Percentiles rank a stretch among this genome's conserved stretches.
Evolutionary conservation across 2,329 filamentous ascomycete species (phyloP).

Genomic region (Ophiostoma populinum): DNA sequence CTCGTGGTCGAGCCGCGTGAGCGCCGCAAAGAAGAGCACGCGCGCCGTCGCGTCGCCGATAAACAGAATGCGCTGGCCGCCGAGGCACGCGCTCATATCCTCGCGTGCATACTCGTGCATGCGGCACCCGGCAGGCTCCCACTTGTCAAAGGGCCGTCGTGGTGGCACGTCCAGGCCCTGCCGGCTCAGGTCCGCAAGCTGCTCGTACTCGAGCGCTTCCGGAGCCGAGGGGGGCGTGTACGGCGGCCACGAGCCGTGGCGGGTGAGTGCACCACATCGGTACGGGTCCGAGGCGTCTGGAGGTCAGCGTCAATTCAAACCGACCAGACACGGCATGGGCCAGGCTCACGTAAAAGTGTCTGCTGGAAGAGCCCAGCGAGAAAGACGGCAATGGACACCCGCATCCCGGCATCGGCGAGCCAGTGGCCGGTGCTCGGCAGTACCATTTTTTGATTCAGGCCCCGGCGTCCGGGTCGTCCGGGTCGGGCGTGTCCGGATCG

Average conservation of each 20-base stretch:
- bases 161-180: conserved; percentile 12
- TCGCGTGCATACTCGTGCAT: conserved; percentile 34
- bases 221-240: conserved; percentile 11
- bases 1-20: conserved; percentile 27
- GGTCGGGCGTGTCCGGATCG: too few species aligned
- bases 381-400: too few species aligned
- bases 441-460: too few species aligned
- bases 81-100: conserved; percentile 36
- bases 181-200: conserved; percentile 2
- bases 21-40: conserved; percentile 41
- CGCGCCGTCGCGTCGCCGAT: conserved; percentile 42
- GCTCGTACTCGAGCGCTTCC: conserved; percentile 3
- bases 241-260: conserved; percentile 31
- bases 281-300: conserved; percentile 24
- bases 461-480: too few species aligned
- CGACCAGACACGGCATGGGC: too few species aligned
- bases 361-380: too few species aligned
- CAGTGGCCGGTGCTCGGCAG: too few species aligned
- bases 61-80: conserved; percentile 35
- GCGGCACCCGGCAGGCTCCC: conserved; percentile 44
- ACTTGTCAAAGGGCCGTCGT: conserved; percentile 23
- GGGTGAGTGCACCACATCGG: conserved; percentile 34
- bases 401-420: too few species aligned
- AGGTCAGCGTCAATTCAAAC: too few species aligned
- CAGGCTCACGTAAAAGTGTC: too few species aligned